phyloP scores from a whole-genome alignment of 805 yeast genomes.

The Yarrowia hollandica region DNA sequence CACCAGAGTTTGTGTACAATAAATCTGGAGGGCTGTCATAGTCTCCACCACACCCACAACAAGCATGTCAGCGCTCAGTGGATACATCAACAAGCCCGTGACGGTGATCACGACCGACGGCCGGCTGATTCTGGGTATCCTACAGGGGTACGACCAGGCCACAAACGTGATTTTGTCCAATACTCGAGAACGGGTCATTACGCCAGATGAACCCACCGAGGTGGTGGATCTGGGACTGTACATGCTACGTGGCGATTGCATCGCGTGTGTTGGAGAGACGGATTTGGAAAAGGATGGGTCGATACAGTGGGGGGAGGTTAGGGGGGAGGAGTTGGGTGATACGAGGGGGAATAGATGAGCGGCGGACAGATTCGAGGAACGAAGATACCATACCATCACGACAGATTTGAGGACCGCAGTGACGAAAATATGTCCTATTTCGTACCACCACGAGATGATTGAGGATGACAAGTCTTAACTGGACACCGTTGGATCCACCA shows the following conservation, averaged over 20 bases:
- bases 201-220: slow-evolving; percentile 36
- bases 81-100: slow-evolving; percentile 35
- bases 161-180: slow-evolving; percentile 41
- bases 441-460: background rate
- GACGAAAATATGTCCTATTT: background rate
- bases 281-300: slow-evolving; percentile 39
- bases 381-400: background rate
- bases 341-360: slow-evolving; percentile 8
- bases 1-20: slow-evolving; percentile 9
- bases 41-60: background rate
- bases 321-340: slow-evolving; percentile 32
- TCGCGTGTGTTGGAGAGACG: slow-evolving; percentile 41
- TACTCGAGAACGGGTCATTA: slow-evolving; percentile 38
- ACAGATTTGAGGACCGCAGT: background rate
- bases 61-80: slow-evolving; percentile 35
- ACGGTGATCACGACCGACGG: slow-evolving; percentile 44
- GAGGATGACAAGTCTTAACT: too few species aligned
- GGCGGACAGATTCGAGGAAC: background rate
- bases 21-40: too few species aligned
- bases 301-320: slow-evolving; percentile 42
- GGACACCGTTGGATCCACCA: too few species aligned
- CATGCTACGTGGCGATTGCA: slow-evolving; percentile 43
- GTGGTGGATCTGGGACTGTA: slow-evolving; percentile 41
- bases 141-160: slow-evolving; percentile 44
- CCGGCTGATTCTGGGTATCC: slow-evolving; percentile 38